A percentile compares a stretch with the other conserved stretches of the same genome.
These are phyloP conservation scores for Purshia tridentata DNA, from an alignment of 306 rosid species.

Conservation along the genomic window DNA sequence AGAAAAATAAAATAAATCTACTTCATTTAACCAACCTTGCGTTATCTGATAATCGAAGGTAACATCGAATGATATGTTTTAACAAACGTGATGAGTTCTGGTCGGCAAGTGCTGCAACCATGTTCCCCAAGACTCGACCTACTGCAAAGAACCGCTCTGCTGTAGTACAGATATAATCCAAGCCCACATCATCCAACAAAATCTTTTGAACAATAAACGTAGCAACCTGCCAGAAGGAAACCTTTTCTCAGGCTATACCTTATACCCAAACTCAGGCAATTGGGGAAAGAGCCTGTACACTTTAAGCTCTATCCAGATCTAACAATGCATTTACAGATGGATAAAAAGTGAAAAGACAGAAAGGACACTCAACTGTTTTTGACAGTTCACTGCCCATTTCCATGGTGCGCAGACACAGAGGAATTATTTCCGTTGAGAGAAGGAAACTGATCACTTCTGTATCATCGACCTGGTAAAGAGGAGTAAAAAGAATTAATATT, in stretches of 20 bases:
- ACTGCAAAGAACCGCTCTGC: conserved; percentile 70
- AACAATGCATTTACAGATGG: background rate
- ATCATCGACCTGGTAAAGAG: conserved; percentile 60
- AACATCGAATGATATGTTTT: conserved; percentile 66
- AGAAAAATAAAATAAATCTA: conserved; percentile 1
- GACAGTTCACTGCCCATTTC: conserved; percentile 83
- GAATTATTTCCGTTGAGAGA: conserved; percentile 73
- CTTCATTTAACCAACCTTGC: conserved; percentile 48
- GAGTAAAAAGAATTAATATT: conserved; percentile 8
- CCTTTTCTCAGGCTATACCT: conserved; percentile 31
- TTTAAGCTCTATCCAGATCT: background rate
- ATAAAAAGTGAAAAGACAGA: conserved; percentile 15
- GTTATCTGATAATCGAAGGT: conserved; percentile 67
- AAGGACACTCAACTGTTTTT: conserved; percentile 72
- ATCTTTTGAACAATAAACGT: conserved; percentile 71
- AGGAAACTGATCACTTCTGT: conserved; percentile 72
- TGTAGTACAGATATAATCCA: conserved; percentile 68
- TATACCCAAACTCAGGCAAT: background rate
- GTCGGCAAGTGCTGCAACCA: conserved; percentile 61
- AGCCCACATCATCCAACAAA: conserved; percentile 71
- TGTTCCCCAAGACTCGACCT: conserved; percentile 52
- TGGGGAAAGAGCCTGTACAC: background rate
- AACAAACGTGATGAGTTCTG: conserved; percentile 72
- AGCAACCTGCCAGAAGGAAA: conserved; percentile 54
- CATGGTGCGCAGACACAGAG: conserved; percentile 80